A percentile compares a stretch with the other conserved stretches of the same genome.
Conservation (phyloP, 805 yeast species). For the Candida chilensis region DNA sequence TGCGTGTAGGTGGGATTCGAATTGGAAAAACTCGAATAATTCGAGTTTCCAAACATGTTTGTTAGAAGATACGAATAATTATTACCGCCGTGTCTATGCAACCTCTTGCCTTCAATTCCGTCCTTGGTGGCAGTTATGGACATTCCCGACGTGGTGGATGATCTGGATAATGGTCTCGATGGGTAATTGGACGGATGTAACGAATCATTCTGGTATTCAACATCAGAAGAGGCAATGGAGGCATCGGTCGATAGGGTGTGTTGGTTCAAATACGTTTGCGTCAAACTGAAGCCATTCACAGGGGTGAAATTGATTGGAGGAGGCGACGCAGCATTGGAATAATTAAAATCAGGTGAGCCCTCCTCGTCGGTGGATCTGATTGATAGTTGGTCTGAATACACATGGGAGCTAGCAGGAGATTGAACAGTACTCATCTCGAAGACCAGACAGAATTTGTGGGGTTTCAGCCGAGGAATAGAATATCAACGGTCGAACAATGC, state of each 20-base stretch:
- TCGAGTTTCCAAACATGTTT: background rate
- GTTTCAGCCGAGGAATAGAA: no score
- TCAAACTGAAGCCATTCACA: background rate
- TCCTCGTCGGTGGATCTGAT: background rate
- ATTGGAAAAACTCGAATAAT: no score
- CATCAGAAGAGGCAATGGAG: constrained; percentile 13
- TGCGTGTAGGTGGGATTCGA: no score
- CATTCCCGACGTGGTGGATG: constrained; percentile 56
- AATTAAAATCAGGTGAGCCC: background rate
- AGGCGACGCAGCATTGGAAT: no score
- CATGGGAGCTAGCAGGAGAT: background rate
- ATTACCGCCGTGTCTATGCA: constrained; percentile 34
- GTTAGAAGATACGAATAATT: constrained; percentile 8
- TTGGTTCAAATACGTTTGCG: background rate
- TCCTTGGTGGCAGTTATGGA: constrained; percentile 71
- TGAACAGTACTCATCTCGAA: background rate
- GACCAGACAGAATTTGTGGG: no score
- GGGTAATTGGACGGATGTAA: background rate
- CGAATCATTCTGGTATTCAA: constrained; percentile 10
- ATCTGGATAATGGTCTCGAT: constrained; percentile 53
- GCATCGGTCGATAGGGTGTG: constrained; percentile 9
- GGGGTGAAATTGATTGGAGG: no score
- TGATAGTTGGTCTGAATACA: background rate
- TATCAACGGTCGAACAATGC: no score
- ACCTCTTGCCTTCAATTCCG: constrained; percentile 57